These are phyloP conservation scores for Arbutus unedo DNA, from an alignment of 148 eudicot genomes.

Conservation along the genomic window DNA sequence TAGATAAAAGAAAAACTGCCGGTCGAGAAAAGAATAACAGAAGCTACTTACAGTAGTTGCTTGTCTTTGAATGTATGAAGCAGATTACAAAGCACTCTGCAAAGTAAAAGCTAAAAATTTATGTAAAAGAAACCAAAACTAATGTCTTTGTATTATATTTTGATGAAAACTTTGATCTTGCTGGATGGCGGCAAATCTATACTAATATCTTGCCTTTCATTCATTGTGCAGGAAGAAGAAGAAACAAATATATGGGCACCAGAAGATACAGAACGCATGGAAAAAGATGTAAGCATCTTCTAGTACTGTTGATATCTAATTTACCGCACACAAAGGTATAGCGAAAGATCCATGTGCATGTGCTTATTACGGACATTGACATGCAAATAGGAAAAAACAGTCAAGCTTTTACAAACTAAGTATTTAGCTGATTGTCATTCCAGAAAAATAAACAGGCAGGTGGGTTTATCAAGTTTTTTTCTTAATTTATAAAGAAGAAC, in stretches of 20 bases:
- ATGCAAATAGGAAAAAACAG: not conserved
- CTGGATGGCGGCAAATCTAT: not conserved
- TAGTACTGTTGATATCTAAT: not conserved
- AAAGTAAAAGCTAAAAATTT: not conserved
- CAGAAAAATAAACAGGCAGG: not conserved
- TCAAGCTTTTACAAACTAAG: not conserved
- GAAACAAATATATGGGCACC: not conserved
- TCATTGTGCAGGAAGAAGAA: conserved; percentile 18
- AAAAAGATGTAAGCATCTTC: conserved; percentile 20
- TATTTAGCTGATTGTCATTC: not conserved
- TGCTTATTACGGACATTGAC: not conserved
- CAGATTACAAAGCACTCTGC: not conserved
- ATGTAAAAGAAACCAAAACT: not conserved
- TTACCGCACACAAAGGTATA: not conserved
- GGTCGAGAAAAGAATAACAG: not conserved
- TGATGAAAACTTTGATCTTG: not conserved
- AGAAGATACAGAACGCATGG: conserved; percentile 5
- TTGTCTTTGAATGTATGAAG: not conserved
- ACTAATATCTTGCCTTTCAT: not conserved
- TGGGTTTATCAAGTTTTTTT: not conserved
- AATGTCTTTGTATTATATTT: not conserved
- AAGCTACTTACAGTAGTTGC: not conserved
- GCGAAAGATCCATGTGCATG: not conserved
- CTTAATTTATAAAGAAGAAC: not conserved
- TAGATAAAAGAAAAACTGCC: not conserved